Evolutionary conservation across 148 eudicot genomes (phyloP), one percentile per base, ranked within the genome.

Genomic region (Oxyria digyna): DNA sequence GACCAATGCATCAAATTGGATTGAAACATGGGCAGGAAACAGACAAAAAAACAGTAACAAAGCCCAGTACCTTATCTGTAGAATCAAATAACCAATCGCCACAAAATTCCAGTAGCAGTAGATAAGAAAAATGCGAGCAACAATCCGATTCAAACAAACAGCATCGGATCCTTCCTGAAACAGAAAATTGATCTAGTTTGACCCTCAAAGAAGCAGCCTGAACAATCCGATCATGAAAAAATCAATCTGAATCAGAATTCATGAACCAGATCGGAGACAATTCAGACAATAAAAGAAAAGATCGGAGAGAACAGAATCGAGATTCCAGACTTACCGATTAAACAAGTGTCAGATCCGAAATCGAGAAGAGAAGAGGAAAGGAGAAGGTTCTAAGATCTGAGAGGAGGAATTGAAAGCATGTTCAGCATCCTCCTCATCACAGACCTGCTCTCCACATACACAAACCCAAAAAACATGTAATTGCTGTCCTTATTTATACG

Each of bases 91-190:
- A 68, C 42, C 70, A 69, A 68, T 59, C 73, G 52, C 62, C 71
- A 68, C 46, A 78, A 67, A 40, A 72, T 59, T 66, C 33, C 59
- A 73, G 31, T 6, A 50, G 57, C 31, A 70, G 45, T 43, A 37
- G 66, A 69, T 35, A 33, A 31, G 57, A 64, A 67, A 76, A 69
- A 45, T 67, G 79, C 69, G 67, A 52, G 31, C 54, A 38, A 41
- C n/a, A 66, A 42, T 55, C 67, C 68, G 78, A 79, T 73, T 79
- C 73, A 79, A 75, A 46, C 68, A 73, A 73, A 35, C 29, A 67
- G 62, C 72, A 76, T 76, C 74, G 72, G 77, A 79, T 79, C 79
- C 72, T 79, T 70, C 67, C 55, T 26, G 67, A 57, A 71, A 37
- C 67, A 24, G 23, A 14, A 27, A 55, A 71, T 48, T 27, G 11